Conservation (phyloP, 768 basidiomycete species). For the Amanita rimosa region DNA sequence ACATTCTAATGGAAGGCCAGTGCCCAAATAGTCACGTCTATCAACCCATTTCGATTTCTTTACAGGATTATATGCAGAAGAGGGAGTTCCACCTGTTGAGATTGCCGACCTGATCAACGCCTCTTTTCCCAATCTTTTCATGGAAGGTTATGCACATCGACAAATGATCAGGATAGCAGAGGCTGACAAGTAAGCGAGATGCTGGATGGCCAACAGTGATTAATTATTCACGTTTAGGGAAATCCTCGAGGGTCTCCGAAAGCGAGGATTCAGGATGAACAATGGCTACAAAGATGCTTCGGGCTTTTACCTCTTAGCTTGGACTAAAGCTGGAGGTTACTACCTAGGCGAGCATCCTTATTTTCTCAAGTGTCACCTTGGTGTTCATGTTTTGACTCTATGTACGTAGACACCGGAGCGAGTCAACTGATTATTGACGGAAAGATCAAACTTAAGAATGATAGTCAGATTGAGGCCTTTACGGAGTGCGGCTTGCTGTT, state of each 20-base stretch:
- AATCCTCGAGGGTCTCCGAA: constrained; percentile 39
- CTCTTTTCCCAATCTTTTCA: constrained; percentile 30
- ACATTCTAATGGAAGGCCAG: constrained; percentile 16
- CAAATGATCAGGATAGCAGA: constrained; percentile 31
- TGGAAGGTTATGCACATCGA: constrained; percentile 20
- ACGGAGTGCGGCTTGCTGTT: constrained; percentile 31
- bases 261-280: constrained; percentile 45
- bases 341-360: constrained; percentile 39
- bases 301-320: constrained; percentile 39
- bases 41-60: not conserved
- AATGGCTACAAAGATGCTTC: constrained; percentile 35
- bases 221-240: constrained; percentile 11
- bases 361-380: not conserved
- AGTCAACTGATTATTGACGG: constrained; percentile 54
- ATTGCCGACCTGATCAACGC: constrained; percentile 34
- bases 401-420: constrained; percentile 39
- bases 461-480: constrained; percentile 35
- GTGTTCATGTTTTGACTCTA: not conserved
- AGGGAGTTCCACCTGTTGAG: constrained; percentile 31
- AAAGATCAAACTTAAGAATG: constrained; percentile 62
- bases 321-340: constrained; percentile 46
- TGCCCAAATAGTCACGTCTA: not conserved
- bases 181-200: constrained; percentile 36
- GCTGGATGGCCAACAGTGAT: not conserved
- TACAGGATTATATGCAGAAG: constrained; percentile 35